These are phyloP conservation scores for Coniochaeta sp. DNA, from an alignment of 2,329 filamentous ascomycete species.

Conservation along the genomic window DNA sequence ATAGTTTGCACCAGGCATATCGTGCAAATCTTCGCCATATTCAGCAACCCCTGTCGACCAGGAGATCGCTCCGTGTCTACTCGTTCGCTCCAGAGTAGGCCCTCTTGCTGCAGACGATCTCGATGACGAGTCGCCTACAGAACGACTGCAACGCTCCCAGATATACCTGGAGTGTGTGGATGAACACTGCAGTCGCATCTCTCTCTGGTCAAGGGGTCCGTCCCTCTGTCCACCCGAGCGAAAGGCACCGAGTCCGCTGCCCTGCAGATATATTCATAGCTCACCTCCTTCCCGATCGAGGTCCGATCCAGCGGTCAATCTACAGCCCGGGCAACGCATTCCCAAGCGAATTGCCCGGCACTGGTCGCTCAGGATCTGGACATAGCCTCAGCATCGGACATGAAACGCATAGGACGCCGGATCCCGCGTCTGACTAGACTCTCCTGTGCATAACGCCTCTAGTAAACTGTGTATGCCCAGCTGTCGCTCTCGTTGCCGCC, in stretches of 20 bases:
- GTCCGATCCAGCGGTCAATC: background rate
- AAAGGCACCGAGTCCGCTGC: background rate
- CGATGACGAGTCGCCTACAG: background rate
- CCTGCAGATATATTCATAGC: background rate
- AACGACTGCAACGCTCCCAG: background rate
- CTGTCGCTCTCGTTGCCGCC: background rate
- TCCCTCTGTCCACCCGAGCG: background rate
- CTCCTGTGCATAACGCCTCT: no score
- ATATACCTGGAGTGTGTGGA: background rate
- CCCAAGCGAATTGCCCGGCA: no score
- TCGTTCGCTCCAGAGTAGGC: background rate
- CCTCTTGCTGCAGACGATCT: background rate
- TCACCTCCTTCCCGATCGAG: background rate
- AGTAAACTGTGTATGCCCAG: no score
- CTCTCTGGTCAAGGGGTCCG: background rate
- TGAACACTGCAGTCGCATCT: background rate
- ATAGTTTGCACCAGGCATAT: background rate
- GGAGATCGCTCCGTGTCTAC: background rate
- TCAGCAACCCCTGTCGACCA: background rate
- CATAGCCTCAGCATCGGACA: background rate
- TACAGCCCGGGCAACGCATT: background rate
- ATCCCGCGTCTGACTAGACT: no score
- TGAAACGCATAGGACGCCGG: background rate
- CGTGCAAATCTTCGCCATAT: background rate
- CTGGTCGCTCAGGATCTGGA: background rate